These are phyloP conservation scores for Pezicula carpinea DNA, from an alignment of 2,329 filamentous ascomycete genomes.

Conservation along the genomic window DNA sequence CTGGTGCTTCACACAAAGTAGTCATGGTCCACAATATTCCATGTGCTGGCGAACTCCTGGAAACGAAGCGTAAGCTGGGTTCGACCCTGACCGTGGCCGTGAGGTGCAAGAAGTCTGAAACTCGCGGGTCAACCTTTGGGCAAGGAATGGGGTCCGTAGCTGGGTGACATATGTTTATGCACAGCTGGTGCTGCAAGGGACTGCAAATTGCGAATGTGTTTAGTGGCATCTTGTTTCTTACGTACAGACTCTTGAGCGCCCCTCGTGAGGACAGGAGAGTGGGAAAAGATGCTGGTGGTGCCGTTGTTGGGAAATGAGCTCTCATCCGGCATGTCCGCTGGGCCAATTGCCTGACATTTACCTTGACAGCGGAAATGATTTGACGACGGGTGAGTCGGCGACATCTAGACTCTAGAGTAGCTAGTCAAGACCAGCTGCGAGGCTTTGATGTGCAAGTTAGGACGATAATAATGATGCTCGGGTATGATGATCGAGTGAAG, in stretches of 20 bases:
- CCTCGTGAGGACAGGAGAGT: too few relatives aligned
- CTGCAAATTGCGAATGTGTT: too few relatives aligned
- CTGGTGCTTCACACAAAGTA: background rate
- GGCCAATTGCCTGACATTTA: background rate
- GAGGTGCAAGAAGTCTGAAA: background rate
- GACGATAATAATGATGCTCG: too few relatives aligned
- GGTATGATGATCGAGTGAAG: too few relatives aligned
- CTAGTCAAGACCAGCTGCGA: background rate
- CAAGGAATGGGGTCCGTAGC: too few relatives aligned
- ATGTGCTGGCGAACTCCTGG: background rate
- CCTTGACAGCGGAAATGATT: background rate
- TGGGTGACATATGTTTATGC: too few relatives aligned
- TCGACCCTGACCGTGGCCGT: background rate
- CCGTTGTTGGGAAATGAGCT: too few relatives aligned
- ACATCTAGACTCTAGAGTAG: background rate
- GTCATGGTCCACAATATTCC: conserved; percentile 1
- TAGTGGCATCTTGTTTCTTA: too few relatives aligned
- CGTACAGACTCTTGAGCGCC: too few relatives aligned
- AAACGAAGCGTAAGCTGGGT: background rate
- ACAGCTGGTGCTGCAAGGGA: too few relatives aligned
- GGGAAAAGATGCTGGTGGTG: too few relatives aligned
- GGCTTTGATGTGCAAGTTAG: too few relatives aligned
- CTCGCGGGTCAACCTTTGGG: background rate
- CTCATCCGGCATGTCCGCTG: background rate
- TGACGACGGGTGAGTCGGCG: background rate